A percentile compares a stretch with the other conserved stretches of the same genome.
Conservation (phyloP, 257 asterid genomes). For the Apocynum venetum region DNA sequence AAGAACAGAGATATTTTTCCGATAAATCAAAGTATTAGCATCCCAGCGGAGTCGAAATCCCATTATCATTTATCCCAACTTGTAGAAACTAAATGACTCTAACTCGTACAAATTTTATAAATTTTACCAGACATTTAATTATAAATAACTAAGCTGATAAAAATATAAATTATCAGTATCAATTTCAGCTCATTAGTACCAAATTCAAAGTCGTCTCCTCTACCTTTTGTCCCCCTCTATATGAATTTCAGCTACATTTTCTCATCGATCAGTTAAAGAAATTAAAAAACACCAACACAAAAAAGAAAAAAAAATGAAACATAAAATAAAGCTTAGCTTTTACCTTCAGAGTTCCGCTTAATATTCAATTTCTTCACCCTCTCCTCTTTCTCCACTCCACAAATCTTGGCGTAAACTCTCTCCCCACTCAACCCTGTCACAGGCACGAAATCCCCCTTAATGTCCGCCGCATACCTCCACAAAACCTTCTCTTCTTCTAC, state of each 20-base stretch:
- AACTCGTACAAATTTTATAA: neutral
- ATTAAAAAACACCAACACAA: neutral
- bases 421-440: constrained; percentile 93
- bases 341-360: constrained; percentile 45
- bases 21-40: neutral
- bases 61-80: neutral
- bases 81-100: neutral
- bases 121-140: neutral
- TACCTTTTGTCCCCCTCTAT: neutral
- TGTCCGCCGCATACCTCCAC: constrained; percentile 67
- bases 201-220: neutral
- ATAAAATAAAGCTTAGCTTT: constrained; percentile 1
- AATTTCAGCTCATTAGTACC: neutral
- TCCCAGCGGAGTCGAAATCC: neutral
- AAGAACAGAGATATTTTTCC: neutral
- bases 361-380: constrained; percentile 40
- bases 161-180: neutral
- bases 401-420: constrained; percentile 83
- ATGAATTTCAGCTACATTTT: neutral
- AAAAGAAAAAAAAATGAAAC: neutral
- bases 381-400: constrained; percentile 40
- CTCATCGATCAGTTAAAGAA: neutral
- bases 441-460: constrained; percentile 84
- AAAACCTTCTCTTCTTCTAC: constrained; percentile 53
- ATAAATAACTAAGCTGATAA: neutral